A percentile compares a stretch with the other conserved stretches of the same genome.
These are phyloP conservation scores for Candida morakotiae DNA, from an alignment of 805 yeast genomes.

Conservation along the genomic window DNA sequence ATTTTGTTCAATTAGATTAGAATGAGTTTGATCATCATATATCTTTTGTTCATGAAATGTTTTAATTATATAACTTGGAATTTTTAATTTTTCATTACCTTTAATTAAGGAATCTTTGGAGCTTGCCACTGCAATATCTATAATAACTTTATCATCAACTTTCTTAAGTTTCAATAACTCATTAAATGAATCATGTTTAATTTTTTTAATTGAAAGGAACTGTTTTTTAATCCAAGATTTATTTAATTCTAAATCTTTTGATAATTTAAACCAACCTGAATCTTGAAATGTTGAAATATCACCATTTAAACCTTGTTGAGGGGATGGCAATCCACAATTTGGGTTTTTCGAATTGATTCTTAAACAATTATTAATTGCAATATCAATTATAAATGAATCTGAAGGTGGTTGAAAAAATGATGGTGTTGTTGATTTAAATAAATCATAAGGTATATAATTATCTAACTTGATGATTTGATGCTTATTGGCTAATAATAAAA, in stretches of 20 bases:
- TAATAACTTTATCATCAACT: conserved; percentile 24
- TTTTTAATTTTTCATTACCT: conserved; percentile 29
- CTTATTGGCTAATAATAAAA: conserved; percentile 37
- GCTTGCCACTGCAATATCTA: conserved; percentile 36
- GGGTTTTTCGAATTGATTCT: conserved; percentile 15
- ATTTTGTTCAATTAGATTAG: conserved; percentile 7
- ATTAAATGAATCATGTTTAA: conserved; percentile 18
- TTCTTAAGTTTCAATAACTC: conserved; percentile 6
- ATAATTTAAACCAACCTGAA: conserved; percentile 39
- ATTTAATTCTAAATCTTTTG: conserved; percentile 46
- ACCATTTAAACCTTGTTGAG: conserved; percentile 20
- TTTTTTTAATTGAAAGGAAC: conserved; percentile 32
- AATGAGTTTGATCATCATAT: conserved; percentile 26
- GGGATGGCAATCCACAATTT: conserved; percentile 24
- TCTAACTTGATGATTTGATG: conserved; percentile 25
- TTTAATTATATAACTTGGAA: conserved; percentile 26
- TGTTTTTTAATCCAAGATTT: conserved; percentile 39
- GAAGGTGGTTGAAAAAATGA: conserved; percentile 39
- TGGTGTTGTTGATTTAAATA: conserved; percentile 24
- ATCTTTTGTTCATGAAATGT: conserved; percentile 22
- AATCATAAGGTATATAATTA: conserved; percentile 24
- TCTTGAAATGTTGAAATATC: conserved; percentile 14
- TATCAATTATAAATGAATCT: conserved; percentile 37
- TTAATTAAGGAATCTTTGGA: conserved; percentile 31
- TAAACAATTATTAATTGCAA: conserved; percentile 32